A percentile compares a stretch with the other conserved stretches of the same genome.
These are phyloP conservation scores for Candida vartiovaarae DNA, from an alignment of 805 yeast genomes.

Conservation along the genomic window DNA sequence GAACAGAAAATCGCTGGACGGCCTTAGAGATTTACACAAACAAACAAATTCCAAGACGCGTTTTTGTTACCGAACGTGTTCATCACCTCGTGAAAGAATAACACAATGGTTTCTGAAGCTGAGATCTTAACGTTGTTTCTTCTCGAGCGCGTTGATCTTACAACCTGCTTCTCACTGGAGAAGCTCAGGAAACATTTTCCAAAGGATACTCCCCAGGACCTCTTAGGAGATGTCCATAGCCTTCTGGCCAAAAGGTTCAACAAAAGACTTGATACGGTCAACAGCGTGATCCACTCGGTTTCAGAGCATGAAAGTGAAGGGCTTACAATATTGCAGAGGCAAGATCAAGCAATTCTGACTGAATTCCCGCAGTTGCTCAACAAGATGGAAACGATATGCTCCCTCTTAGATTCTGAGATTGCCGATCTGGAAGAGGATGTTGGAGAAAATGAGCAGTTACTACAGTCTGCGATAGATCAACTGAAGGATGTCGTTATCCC, in stretches of 20 bases:
- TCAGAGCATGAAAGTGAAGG: background rate
- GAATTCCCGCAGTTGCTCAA: slow-evolving; percentile 6
- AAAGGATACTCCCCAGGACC: slow-evolving; percentile 2
- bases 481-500: slow-evolving; percentile 21
- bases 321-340: background rate
- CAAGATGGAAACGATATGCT: slow-evolving; percentile 24
- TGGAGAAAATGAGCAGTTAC: slow-evolving; percentile 4
- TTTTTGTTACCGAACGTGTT: too few species aligned
- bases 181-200: slow-evolving; percentile 13
- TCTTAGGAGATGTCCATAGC: slow-evolving; percentile 5
- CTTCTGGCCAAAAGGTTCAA: slow-evolving; percentile 1
- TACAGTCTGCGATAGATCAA: slow-evolving; percentile 16
- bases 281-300: slow-evolving; percentile 3
- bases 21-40: too few species aligned
- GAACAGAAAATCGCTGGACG: too few species aligned
- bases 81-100: too few species aligned
- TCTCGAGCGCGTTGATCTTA: slow-evolving; percentile 11
- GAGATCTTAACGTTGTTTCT: slow-evolving; percentile 14
- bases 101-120: slow-evolving; percentile 12
- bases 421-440: slow-evolving; percentile 16
- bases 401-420: slow-evolving; percentile 24
- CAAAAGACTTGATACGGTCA: slow-evolving; percentile 2
- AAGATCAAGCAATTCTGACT: background rate
- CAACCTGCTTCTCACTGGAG: slow-evolving; percentile 3
- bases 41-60: too few species aligned